These are phyloP conservation scores for Pleochaeta shiraiana DNA, from an alignment of 2,329 filamentous ascomycete genomes.

Conservation along the genomic window DNA sequence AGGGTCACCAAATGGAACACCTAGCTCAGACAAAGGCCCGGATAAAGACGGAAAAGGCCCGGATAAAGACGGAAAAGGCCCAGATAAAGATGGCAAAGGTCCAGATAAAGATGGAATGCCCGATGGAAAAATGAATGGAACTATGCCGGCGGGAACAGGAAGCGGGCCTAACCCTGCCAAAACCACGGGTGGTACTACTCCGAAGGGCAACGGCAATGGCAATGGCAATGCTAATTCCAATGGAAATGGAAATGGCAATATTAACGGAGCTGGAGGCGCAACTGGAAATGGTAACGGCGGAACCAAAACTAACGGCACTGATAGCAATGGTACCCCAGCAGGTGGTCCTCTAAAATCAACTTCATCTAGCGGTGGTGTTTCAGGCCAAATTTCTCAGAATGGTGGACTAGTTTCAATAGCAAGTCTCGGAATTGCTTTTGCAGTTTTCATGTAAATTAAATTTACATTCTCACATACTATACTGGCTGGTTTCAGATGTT, in stretches of 20 bases:
- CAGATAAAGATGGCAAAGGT: too few species aligned
- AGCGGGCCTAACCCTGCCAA: not conserved
- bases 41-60: too few species aligned
- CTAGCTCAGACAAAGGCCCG: too few species aligned
- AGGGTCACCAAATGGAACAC: too few species aligned
- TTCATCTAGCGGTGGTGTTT: slow-evolving; percentile 9
- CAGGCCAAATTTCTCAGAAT: slow-evolving; percentile 10
- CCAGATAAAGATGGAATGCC: not conserved
- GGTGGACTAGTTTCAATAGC: slow-evolving; percentile 15
- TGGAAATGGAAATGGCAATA: not conserved
- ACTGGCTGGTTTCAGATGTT: not conserved
- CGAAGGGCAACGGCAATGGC: not conserved
- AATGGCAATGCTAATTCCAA: not conserved
- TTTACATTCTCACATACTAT: not conserved
- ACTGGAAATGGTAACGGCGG: not conserved
- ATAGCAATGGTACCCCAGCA: slow-evolving; percentile 8
- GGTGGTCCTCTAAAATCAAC: slow-evolving; percentile 14
- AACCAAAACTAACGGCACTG: slow-evolving; percentile 4
- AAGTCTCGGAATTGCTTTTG: slow-evolving; percentile 15
- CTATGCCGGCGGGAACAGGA: not conserved
- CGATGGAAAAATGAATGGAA: not conserved
- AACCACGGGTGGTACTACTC: not conserved
- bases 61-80: too few species aligned
- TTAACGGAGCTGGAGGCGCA: not conserved
- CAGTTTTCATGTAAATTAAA: slow-evolving; percentile 16